Evolutionary conservation across 2,329 filamentous ascomycete species (phyloP).

Genomic region (Aspergillus nomiae): DNA sequence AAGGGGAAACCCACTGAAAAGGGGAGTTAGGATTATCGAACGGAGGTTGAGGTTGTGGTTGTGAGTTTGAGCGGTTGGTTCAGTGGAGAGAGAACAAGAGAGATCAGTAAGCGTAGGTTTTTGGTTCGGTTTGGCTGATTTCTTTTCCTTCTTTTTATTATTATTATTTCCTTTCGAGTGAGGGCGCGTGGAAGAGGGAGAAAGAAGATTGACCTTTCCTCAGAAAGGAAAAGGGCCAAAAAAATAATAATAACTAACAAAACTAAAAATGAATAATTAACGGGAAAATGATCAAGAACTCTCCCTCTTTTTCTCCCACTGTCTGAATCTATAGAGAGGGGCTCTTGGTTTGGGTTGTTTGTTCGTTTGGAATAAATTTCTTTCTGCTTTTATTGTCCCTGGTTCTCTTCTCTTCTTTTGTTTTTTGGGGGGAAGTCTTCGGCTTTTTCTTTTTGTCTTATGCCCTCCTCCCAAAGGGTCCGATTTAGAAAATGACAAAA

Average conservation of each 20-base stretch:
- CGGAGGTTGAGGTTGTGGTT: background rate
- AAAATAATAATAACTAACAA: background rate
- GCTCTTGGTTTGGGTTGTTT: background rate
- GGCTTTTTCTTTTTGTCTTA: background rate
- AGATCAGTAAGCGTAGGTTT: conserved; percentile 18
- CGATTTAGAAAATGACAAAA: conserved; percentile 1
- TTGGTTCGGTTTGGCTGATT: background rate
- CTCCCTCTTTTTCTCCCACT: background rate
- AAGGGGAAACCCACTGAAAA: conserved; percentile 16
- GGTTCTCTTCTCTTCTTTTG: background rate
- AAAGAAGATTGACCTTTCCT: background rate
- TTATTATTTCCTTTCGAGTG: background rate
- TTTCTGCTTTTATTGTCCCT: background rate
- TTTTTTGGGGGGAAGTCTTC: background rate
- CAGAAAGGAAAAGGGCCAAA: background rate
- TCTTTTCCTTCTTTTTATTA: background rate
- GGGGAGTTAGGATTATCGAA: conserved; percentile 10
- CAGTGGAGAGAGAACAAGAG: background rate
- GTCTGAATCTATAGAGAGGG: background rate
- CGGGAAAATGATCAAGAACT: background rate
- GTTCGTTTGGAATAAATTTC: background rate
- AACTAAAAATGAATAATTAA: background rate
- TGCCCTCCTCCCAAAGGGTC: background rate
- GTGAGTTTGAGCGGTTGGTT: background rate
- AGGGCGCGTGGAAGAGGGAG: background rate